phyloP scores from a whole-genome alignment of 116 monocot species.

The Papilionanthe hybrid region DNA sequence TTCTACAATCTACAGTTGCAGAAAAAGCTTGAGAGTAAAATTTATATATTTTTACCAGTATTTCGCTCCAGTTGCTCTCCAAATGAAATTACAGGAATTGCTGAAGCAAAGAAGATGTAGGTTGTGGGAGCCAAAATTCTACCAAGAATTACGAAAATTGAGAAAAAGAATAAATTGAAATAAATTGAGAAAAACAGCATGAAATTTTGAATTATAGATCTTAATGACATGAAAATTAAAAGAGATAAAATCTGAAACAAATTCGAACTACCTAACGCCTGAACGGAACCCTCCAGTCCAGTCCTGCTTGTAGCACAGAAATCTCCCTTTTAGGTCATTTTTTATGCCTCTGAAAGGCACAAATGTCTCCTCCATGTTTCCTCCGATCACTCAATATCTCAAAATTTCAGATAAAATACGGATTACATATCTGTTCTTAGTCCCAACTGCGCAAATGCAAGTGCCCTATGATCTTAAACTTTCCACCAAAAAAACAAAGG shows the following conservation, averaged over 20 bases:
- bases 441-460: constrained; percentile 1
- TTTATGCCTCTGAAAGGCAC: constrained; percentile 65
- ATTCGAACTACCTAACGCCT: constrained; percentile 45
- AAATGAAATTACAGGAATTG: constrained; percentile 77
- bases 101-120: constrained; percentile 85
- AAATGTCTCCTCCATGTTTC: constrained; percentile 65
- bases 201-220: too few species aligned
- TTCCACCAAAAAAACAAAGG: not conserved
- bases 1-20: too few species aligned
- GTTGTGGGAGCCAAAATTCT: constrained; percentile 80
- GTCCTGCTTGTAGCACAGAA: constrained; percentile 72
- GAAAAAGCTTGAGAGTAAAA: too few species aligned
- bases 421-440: constrained; percentile 3
- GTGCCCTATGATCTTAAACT: not conserved
- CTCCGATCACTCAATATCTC: not conserved
- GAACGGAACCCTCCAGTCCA: constrained; percentile 60
- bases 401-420: not conserved
- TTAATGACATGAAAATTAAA: not conserved
- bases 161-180: too few species aligned
- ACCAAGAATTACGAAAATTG: not conserved
- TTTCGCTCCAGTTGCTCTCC: constrained; percentile 71
- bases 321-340: constrained; percentile 56
- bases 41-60: constrained; percentile 34
- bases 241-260: not conserved
- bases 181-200: not conserved